A percentile compares a stretch with the other conserved stretches of the same genome.
phyloP scores from a whole-genome alignment of 2,329 filamentous ascomycete genomes.

The Ploettnerulaceae sp. region DNA sequence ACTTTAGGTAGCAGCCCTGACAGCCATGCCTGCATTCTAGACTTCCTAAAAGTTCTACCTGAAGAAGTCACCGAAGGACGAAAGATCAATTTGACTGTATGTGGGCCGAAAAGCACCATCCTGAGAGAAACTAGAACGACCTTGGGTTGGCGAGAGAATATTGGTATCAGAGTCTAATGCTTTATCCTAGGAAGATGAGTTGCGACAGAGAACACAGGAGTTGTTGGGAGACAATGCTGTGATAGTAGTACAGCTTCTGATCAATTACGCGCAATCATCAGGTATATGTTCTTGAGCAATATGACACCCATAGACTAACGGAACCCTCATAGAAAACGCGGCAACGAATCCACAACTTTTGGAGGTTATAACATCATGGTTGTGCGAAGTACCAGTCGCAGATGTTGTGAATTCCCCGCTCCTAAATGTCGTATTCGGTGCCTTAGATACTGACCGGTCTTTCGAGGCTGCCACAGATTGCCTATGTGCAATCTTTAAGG shows the following conservation, averaged over 20 bases:
- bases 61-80: slow-evolving; percentile 99
- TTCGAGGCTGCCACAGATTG: slow-evolving; percentile 90
- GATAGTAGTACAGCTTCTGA: slow-evolving; percentile 80
- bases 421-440: slow-evolving; percentile 73
- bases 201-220: slow-evolving; percentile 78
- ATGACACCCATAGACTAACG: slow-evolving; percentile 20
- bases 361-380: slow-evolving; percentile 95
- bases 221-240: slow-evolving; percentile 85
- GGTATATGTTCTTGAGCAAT: slow-evolving; percentile 49
- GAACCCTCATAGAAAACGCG: slow-evolving; percentile 54
- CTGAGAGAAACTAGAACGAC: slow-evolving; percentile 35
- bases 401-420: slow-evolving; percentile 83
- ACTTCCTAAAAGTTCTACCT: slow-evolving; percentile 93
- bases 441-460: slow-evolving; percentile 68
- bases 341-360: slow-evolving; percentile 84
- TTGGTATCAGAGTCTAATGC: slow-evolving; percentile 43
- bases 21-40: slow-evolving; percentile 82
- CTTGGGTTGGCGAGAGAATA: slow-evolving; percentile 34
- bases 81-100: slow-evolving; percentile 98
- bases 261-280: slow-evolving; percentile 88
- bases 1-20: slow-evolving; percentile 71
- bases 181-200: slow-evolving; percentile 82
- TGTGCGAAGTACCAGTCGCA: slow-evolving; percentile 81
- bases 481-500: slow-evolving; percentile 82
- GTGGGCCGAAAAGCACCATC: slow-evolving; percentile 60